Conservation (phyloP, 2,329 filamentous ascomycete genomes). For the Colletotrichum musae region DNA sequence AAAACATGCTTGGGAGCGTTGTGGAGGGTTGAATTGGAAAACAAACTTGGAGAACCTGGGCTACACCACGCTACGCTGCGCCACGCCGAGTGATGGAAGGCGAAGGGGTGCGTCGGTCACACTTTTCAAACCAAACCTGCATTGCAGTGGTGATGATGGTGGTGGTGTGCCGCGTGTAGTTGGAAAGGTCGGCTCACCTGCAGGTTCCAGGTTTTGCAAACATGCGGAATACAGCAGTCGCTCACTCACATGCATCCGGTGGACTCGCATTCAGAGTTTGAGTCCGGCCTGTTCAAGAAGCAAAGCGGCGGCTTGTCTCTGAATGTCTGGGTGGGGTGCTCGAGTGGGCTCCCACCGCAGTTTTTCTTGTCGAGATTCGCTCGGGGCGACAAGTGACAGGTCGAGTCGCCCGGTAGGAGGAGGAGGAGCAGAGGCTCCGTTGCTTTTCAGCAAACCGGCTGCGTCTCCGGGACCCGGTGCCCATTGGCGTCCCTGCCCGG, state of each 20-base stretch:
- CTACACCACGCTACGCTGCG: background rate
- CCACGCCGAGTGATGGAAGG: slow-evolving; percentile 33
- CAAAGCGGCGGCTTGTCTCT: slow-evolving; percentile 22
- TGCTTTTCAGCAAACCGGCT: slow-evolving; percentile 36
- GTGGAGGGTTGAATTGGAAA: background rate
- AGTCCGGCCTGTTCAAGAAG: background rate
- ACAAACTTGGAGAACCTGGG: slow-evolving; percentile 1
- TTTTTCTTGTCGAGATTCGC: slow-evolving; percentile 18
- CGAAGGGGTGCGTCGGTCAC: slow-evolving; percentile 34
- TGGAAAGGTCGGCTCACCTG: slow-evolving; percentile 14
- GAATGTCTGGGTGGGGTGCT: slow-evolving; percentile 13
- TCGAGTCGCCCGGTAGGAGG: slow-evolving; percentile 1
- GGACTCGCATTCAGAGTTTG: background rate
- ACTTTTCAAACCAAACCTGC: slow-evolving; percentile 36
- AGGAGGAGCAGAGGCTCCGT: slow-evolving; percentile 6
- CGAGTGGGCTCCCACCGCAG: slow-evolving; percentile 13
- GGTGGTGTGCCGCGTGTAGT: slow-evolving; percentile 8
- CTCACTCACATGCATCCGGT: slow-evolving; percentile 15
- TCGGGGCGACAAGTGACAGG: slow-evolving; percentile 26
- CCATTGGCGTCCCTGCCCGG: slow-evolving; percentile 27
- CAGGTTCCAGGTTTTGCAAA: slow-evolving; percentile 13
- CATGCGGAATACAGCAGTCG: slow-evolving; percentile 1
- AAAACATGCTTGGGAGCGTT: background rate
- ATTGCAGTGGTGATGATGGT: slow-evolving; percentile 17
- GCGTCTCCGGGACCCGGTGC: slow-evolving; percentile 37